Conservation (phyloP, 768 basidiomycete species). For the Leccinum fibrillosum region DNA sequence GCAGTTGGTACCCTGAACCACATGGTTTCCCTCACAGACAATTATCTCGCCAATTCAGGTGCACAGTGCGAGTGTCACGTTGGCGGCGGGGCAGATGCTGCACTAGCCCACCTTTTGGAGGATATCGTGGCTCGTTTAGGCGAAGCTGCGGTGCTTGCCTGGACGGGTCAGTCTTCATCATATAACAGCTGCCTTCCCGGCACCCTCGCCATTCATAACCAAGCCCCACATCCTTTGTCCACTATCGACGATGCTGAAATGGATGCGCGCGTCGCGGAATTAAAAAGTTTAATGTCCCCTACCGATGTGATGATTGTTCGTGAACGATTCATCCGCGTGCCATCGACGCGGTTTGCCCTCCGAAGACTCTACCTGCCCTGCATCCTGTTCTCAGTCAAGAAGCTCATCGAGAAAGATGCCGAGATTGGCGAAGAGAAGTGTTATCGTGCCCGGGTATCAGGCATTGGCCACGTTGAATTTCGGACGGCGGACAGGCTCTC, state of each 20-base stretch:
- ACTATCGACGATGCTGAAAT: background rate
- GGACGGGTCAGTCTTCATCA: slow-evolving; percentile 6
- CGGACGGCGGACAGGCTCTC: background rate
- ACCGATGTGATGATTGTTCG: background rate
- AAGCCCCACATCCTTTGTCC: background rate
- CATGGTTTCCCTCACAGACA: background rate
- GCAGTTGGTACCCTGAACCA: background rate
- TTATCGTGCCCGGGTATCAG: slow-evolving; percentile 3
- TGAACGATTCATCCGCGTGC: background rate
- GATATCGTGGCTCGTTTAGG: slow-evolving; percentile 7
- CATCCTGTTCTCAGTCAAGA: slow-evolving; percentile 5
- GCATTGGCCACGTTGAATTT: slow-evolving; percentile 4
- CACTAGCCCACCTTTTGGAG: slow-evolving; percentile 11
- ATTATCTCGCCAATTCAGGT: background rate
- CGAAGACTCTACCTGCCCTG: slow-evolving; percentile 9
- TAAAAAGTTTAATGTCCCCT: background rate
- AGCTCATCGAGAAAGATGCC: background rate
- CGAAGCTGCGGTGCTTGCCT: slow-evolving; percentile 5
- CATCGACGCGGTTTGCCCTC: background rate
- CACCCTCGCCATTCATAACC: background rate
- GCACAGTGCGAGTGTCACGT: background rate
- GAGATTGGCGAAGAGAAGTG: background rate
- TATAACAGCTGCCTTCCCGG: slow-evolving; percentile 15
- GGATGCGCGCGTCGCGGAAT: background rate
- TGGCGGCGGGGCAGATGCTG: background rate